These are phyloP conservation scores for Phytophthora melonis DNA, from an alignment of 352 stramenopile species.

Conservation along the genomic window DNA sequence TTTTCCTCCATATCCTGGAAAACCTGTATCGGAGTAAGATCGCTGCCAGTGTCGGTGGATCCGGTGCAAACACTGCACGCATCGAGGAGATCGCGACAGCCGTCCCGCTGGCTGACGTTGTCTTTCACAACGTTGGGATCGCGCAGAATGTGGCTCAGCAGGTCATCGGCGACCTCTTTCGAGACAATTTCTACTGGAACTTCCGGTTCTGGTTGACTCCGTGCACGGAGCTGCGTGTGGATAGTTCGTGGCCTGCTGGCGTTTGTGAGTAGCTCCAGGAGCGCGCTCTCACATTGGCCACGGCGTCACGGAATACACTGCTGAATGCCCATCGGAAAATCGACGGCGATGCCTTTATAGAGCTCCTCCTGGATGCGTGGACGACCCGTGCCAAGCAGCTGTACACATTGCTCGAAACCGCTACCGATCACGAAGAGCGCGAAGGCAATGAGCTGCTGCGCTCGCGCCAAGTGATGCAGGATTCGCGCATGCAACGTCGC, in stretches of 20 bases:
- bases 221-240: slow-evolving; percentile 65
- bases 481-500: slow-evolving; percentile 47
- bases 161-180: slow-evolving; percentile 75
- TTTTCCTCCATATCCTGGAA: slow-evolving; percentile 76
- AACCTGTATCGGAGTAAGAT: slow-evolving; percentile 71
- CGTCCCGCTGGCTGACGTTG: slow-evolving; percentile 48
- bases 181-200: slow-evolving; percentile 82
- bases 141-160: slow-evolving; percentile 61
- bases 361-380: slow-evolving; percentile 73
- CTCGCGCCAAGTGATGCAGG: slow-evolving; percentile 48
- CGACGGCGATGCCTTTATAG: slow-evolving; percentile 76
- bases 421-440: slow-evolving; percentile 68
- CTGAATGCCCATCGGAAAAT: slow-evolving; percentile 76
- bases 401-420: slow-evolving; percentile 53
- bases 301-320: slow-evolving; percentile 59
- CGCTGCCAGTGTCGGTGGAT: slow-evolving; percentile 22
- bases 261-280: slow-evolving; percentile 77
- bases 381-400: slow-evolving; percentile 62
- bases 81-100: slow-evolving; percentile 37
- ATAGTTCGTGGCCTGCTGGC: slow-evolving; percentile 56
- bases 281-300: slow-evolving; percentile 47
- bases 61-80: slow-evolving; percentile 30
- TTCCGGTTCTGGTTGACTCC: slow-evolving; percentile 77
- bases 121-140: slow-evolving; percentile 80
- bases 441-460: slow-evolving; percentile 37